Conservation (phyloP, 2,329 filamentous ascomycete genomes). For the Gyromitra esculenta region DNA sequence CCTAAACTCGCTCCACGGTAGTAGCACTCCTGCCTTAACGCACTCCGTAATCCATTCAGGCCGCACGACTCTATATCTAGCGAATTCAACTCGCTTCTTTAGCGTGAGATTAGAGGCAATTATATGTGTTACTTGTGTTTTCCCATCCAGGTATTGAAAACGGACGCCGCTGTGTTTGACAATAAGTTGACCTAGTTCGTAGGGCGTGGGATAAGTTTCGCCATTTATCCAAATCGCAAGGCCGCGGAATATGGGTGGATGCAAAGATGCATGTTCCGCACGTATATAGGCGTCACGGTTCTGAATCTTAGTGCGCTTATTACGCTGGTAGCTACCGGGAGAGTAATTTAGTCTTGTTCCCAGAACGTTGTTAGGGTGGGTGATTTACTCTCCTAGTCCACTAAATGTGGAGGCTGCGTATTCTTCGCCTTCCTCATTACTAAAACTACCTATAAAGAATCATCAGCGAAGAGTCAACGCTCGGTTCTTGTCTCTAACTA, state of each 20-base stretch:
- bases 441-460: conserved; percentile 19
- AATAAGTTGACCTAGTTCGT: conserved; percentile 85
- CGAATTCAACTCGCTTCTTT: conserved; percentile 91
- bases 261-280: conserved; percentile 65
- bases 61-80: conserved; percentile 88
- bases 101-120: conserved; percentile 89
- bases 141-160: conserved; percentile 91
- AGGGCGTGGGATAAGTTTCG: conserved; percentile 92
- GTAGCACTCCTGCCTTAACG: conserved; percentile 77
- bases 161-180: conserved; percentile 95
- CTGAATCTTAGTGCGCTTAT: conserved; percentile 97
- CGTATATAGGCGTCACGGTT: conserved; percentile 81
- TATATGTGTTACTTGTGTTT: conserved; percentile 95
- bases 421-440: conserved; percentile 64
- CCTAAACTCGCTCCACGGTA: conserved; percentile 87
- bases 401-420: conserved; percentile 88
- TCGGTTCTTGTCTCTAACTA: not conserved
- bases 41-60: conserved; percentile 95
- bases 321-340: conserved; percentile 67
- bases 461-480: conserved; percentile 1
- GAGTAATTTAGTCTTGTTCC: conserved; percentile 9
- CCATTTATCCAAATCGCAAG: conserved; percentile 92
- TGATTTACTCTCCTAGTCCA: conserved; percentile 78
- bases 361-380: conserved; percentile 2
- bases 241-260: conserved; percentile 84